A percentile compares a stretch with the other conserved stretches of the same genome.
Evolutionary conservation across 148 eudicot species (phyloP).

Genomic region (Silene conica): DNA sequence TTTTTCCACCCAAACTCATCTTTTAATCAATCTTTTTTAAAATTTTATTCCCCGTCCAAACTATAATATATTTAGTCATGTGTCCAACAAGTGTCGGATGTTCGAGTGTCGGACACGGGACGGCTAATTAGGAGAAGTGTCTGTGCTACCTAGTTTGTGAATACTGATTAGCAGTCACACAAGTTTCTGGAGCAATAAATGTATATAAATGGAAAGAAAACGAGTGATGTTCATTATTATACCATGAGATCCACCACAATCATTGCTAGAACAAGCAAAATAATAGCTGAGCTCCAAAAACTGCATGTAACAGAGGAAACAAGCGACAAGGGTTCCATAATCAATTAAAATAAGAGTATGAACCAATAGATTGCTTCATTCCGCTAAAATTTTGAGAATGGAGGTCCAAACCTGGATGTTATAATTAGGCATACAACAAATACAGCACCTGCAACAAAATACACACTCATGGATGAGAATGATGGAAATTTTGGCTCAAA

Average conservation of each 20-base stretch:
- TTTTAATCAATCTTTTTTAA: too few relatives aligned
- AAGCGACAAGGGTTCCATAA: slow-evolving; percentile 9
- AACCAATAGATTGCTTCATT: neutral
- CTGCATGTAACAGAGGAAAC: slow-evolving; percentile 35
- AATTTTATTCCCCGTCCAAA: too few relatives aligned
- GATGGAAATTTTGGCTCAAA: neutral
- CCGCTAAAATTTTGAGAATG: neutral
- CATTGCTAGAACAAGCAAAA: slow-evolving; percentile 60
- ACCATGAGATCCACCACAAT: slow-evolving; percentile 70
- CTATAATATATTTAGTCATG: too few relatives aligned
- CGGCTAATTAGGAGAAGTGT: too few relatives aligned
- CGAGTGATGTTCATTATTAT: neutral
- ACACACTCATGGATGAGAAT: neutral
- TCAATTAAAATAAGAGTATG: neutral
- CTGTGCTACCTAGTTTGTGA: too few relatives aligned
- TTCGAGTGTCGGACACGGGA: too few relatives aligned
- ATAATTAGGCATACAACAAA: slow-evolving; percentile 54
- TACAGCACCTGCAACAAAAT: slow-evolving; percentile 53
- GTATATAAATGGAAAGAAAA: neutral
- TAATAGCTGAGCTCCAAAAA: slow-evolving; percentile 62
- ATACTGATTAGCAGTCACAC: neutral
- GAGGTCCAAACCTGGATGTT: slow-evolving; percentile 48
- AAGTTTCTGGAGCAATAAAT: neutral
- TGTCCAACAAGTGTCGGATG: too few relatives aligned
- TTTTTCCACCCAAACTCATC: too few relatives aligned